Conservation (phyloP, 2,329 filamentous ascomycete genomes). For the Aspergillus melleus region DNA sequence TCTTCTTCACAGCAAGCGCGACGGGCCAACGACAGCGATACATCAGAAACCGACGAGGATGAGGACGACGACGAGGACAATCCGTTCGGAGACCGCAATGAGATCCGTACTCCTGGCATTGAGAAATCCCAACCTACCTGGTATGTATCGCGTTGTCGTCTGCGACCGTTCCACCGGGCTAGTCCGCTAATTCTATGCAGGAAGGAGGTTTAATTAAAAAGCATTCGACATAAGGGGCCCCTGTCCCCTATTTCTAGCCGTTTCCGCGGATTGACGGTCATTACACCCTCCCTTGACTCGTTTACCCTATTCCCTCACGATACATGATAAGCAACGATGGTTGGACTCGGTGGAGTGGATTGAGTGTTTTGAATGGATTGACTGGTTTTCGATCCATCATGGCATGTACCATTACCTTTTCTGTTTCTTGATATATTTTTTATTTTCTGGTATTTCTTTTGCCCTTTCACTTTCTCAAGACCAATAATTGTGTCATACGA, state of each 20-base stretch:
- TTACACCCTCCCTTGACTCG: background rate
- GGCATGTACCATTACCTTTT: background rate
- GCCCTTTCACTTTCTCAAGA: background rate
- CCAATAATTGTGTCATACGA: background rate
- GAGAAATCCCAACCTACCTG: conserved; percentile 36
- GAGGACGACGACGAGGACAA: conserved; percentile 77
- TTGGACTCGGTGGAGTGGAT: background rate
- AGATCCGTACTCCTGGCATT: conserved; percentile 40
- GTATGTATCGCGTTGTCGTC: conserved; percentile 24
- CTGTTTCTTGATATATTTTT: background rate
- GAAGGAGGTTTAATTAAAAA: conserved; percentile 28
- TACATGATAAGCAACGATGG: background rate
- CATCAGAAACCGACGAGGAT: conserved; percentile 50
- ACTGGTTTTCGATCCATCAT: background rate
- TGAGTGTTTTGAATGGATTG: background rate
- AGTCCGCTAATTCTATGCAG: conserved; percentile 16
- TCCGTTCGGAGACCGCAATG: conserved; percentile 83
- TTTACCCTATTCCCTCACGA: background rate
- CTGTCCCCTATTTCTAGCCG: too few relatives aligned
- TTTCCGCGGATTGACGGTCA: background rate
- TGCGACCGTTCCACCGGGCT: background rate
- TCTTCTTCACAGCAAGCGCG: conserved; percentile 21
- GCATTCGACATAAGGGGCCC: background rate
- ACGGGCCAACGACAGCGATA: conserved; percentile 53
- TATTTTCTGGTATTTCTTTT: background rate